Percentiles rank a stretch among this genome's conserved stretches.
Conservation (phyloP, 768 basidiomycete species). For the Baorangia bicolor region DNA sequence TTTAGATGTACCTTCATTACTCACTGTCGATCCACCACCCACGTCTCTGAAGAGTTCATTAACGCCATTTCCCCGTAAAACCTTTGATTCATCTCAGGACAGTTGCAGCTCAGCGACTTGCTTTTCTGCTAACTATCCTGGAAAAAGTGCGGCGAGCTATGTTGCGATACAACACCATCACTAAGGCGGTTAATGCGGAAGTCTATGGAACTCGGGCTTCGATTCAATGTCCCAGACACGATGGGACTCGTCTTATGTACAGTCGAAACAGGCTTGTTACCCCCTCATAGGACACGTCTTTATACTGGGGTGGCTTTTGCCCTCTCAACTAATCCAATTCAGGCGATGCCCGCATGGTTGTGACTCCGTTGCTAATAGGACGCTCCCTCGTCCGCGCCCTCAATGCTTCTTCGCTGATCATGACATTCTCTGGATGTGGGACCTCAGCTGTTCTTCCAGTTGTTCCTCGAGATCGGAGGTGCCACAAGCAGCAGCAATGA, state of each 20-base stretch:
- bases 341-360: slow-evolving; percentile 24
- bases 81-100: no score
- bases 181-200: background rate
- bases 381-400: slow-evolving; percentile 37
- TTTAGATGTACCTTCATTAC: background rate
- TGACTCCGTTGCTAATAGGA: slow-evolving; percentile 23
- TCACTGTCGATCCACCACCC: no score
- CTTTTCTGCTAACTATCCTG: background rate
- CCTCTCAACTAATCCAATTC: slow-evolving; percentile 16
- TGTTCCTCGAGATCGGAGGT: slow-evolving; percentile 64
- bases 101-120: background rate
- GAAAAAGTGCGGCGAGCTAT: background rate
- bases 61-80: background rate
- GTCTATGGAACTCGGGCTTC: background rate
- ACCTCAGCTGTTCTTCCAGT: slow-evolving; percentile 56
- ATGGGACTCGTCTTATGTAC: background rate
- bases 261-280: background rate
- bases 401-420: slow-evolving; percentile 67
- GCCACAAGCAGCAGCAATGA: slow-evolving; percentile 79
- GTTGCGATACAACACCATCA: background rate
- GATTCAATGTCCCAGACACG: background rate
- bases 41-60: background rate
- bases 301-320: background rate
- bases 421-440: slow-evolving; percentile 68
- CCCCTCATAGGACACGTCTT: background rate